Percentiles rank a stretch among this genome's conserved stretches.
Conservation (phyloP, 495 filamentous ascomycete genomes). For the Penicillium psychrofluorescens region DNA sequence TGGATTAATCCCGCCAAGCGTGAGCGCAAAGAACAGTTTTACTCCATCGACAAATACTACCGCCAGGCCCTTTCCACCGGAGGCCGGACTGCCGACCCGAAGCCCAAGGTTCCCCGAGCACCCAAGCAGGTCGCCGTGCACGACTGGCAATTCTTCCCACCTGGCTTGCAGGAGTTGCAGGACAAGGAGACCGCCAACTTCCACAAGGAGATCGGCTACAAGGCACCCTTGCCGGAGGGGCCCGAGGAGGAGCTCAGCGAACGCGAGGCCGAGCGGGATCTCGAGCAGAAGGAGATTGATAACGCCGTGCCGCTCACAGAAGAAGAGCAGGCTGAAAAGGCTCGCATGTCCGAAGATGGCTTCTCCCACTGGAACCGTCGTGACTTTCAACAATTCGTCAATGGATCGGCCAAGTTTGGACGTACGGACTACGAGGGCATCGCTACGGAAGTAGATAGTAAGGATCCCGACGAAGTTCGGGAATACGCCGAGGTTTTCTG, state of each 20-base stretch:
- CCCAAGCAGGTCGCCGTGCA: conserved; percentile 89
- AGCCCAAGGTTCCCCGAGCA: conserved; percentile 90
- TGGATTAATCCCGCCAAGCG: conserved; percentile 99
- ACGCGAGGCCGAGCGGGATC: conserved; percentile 77
- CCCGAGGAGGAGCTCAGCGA: conserved; percentile 76
- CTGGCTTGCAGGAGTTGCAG: conserved; percentile 75
- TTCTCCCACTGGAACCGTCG: conserved; percentile 93
- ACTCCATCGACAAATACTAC: conserved; percentile 99
- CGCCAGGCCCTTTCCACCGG: conserved; percentile 82
- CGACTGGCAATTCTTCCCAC: conserved; percentile 96
- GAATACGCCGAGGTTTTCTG: conserved; percentile 93
- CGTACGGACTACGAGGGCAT: conserved; percentile 77
- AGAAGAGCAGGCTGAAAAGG: conserved; percentile 80
- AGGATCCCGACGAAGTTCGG: conserved; percentile 74
- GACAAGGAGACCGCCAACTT: conserved; percentile 94
- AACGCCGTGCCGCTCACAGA: conserved; percentile 84
- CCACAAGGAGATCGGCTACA: conserved; percentile 92
- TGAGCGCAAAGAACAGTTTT: conserved; percentile 95
- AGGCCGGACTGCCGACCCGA: conserved; percentile 75
- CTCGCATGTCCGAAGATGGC: conserved; percentile 68
- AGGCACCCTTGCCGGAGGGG: conserved; percentile 76
- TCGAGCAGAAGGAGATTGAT: conserved; percentile 89
- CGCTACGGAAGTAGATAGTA: conserved; percentile 85
- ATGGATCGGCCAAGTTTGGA: conserved; percentile 87
- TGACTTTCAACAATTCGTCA: conserved; percentile 97